Conservation (phyloP, 1,139 yeast genomes). For the Yamadazyma dendronema region DNA sequence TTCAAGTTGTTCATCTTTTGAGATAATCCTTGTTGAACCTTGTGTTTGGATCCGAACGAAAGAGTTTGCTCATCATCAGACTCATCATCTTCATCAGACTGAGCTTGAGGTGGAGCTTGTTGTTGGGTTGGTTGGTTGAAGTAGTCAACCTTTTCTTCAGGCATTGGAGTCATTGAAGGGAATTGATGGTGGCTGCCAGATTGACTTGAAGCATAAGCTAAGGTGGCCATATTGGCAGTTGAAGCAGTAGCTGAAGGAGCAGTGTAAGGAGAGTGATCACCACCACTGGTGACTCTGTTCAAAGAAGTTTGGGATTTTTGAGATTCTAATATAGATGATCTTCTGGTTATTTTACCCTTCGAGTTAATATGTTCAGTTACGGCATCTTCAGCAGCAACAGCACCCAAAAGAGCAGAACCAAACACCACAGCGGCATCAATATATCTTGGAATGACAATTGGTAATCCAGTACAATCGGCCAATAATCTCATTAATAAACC, state of each 20-base stretch:
- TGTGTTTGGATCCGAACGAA: constrained; percentile 57
- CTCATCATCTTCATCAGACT: constrained; percentile 23
- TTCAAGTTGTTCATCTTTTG: constrained; percentile 37
- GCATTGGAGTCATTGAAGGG: constrained; percentile 54
- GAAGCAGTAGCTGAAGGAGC: constrained; percentile 72
- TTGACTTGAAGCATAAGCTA: constrained; percentile 44
- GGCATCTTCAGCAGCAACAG: constrained; percentile 76
- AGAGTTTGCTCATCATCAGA: constrained; percentile 49
- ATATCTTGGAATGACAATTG: constrained; percentile 90
- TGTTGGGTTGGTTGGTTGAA: constrained; percentile 33
- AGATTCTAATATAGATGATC: constrained; percentile 33
- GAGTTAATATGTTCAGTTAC: constrained; percentile 37
- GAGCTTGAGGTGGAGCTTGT: constrained; percentile 12
- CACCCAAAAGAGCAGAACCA: constrained; percentile 93
- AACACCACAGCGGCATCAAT: constrained; percentile 96
- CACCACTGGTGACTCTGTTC: constrained; percentile 17
- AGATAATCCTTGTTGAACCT: constrained; percentile 48
- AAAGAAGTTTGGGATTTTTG: constrained; percentile 35
- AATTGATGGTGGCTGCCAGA: constrained; percentile 48
- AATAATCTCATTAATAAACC: constrained; percentile 81
- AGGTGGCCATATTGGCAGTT: constrained; percentile 53
- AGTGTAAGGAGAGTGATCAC: constrained; percentile 65
- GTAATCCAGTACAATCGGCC: constrained; percentile 91
- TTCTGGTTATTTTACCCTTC: constrained; percentile 39
- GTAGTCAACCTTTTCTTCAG: constrained; percentile 44